Percentiles rank a stretch among this genome's conserved stretches.
phyloP scores from a whole-genome alignment of 805 yeast genomes.

The Saturnispora saitoi region DNA sequence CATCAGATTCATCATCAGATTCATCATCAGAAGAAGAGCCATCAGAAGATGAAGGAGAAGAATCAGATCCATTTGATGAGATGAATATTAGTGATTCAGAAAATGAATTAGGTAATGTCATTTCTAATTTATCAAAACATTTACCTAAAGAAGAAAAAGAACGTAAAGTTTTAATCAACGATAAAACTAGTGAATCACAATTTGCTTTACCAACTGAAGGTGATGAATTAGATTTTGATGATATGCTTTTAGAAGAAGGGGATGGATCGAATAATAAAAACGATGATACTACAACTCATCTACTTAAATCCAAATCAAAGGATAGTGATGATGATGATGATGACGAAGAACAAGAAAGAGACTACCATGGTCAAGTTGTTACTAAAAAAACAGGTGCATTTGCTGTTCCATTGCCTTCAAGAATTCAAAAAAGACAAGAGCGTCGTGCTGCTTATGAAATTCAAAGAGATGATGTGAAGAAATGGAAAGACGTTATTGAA shows the following conservation, averaged over 20 bases:
- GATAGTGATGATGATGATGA: slow-evolving; percentile 15
- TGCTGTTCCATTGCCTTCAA: slow-evolving; percentile 74
- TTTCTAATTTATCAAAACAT: slow-evolving; percentile 32
- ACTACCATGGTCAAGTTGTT: slow-evolving; percentile 12
- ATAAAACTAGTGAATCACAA: slow-evolving; percentile 58
- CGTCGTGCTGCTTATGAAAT: slow-evolving; percentile 86
- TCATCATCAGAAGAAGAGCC: slow-evolving; percentile 9
- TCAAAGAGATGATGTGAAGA: slow-evolving; percentile 74
- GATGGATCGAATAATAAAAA: neutral
- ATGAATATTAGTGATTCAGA: slow-evolving; percentile 28
- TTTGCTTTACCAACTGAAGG: slow-evolving; percentile 56
- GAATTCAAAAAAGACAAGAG: slow-evolving; percentile 79
- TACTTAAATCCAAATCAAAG: slow-evolving; percentile 22
- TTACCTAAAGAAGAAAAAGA: slow-evolving; percentile 29
- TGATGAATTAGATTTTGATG: slow-evolving; percentile 52
- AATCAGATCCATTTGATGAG: slow-evolving; percentile 23
- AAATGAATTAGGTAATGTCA: slow-evolving; percentile 43
- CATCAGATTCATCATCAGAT: slow-evolving; percentile 1
- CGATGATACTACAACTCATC: slow-evolving; percentile 36
- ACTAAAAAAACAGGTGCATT: slow-evolving; percentile 35
- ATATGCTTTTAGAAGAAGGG: slow-evolving; percentile 54
- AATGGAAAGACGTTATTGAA: slow-evolving; percentile 81
- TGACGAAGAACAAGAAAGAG: slow-evolving; percentile 22
- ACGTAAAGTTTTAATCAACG: slow-evolving; percentile 41
- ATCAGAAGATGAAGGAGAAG: slow-evolving; percentile 21